Evolutionary conservation across 768 basidiomycete genomes (phyloP).

Genomic region (Russula lepida): DNA sequence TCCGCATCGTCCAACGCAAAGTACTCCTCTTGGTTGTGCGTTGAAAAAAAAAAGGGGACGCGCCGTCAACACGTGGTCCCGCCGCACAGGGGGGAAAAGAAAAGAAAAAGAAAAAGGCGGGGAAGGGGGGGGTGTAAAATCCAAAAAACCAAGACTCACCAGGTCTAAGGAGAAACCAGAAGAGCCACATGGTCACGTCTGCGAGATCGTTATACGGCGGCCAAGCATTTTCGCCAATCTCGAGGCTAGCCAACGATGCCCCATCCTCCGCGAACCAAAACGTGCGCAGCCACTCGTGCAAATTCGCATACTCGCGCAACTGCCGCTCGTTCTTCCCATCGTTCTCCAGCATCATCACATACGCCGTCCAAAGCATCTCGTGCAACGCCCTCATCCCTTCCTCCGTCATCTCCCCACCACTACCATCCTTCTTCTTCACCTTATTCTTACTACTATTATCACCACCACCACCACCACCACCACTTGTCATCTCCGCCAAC

Average conservation of each 20-base stretch:
- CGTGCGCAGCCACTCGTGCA: slow-evolving; percentile 55
- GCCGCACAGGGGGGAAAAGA: too few relatives aligned
- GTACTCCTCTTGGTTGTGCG: slow-evolving; percentile 39
- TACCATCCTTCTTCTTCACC: neutral
- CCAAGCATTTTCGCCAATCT: slow-evolving; percentile 45
- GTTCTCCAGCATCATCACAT: slow-evolving; percentile 76
- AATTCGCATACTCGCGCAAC: slow-evolving; percentile 56
- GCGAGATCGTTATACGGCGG: slow-evolving; percentile 44
- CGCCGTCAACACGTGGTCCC: slow-evolving; percentile 6
- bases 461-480: too few relatives aligned
- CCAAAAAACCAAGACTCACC: slow-evolving; percentile 34
- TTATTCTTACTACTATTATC: too few relatives aligned
- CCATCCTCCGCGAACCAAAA: slow-evolving; percentile 60
- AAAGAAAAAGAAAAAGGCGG: neutral
- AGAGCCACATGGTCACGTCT: slow-evolving; percentile 67
- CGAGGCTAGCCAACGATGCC: slow-evolving; percentile 40
- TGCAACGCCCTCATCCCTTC: slow-evolving; percentile 28
- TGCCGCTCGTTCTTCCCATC: slow-evolving; percentile 65
- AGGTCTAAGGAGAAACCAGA: slow-evolving; percentile 62
- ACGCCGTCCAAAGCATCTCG: slow-evolving; percentile 57
- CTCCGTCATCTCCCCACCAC: slow-evolving; percentile 15
- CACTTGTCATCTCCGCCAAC: neutral
- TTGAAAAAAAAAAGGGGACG: neutral
- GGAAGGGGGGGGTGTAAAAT: neutral
- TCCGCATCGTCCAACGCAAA: slow-evolving; percentile 29